Base-by-base conservation (phyloP, 1,139 yeast species). In the Meyerozyma sp. region DNA sequence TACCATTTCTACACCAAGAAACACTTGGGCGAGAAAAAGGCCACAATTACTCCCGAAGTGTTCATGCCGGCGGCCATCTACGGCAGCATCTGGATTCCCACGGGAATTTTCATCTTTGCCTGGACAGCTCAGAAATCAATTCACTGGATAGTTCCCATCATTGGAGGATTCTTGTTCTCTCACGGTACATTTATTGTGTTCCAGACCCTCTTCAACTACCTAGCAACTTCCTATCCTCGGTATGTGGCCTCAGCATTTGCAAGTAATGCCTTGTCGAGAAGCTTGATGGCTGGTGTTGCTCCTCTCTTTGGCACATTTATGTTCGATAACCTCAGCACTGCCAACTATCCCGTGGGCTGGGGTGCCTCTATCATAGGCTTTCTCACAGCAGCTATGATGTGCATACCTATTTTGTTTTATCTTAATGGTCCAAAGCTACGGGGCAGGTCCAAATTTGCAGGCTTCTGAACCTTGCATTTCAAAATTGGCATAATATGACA, bases 261-360 rank as follows among this genome's bases (percentile, higher is more conserved):
- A 4, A 30, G 39, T 2, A 42, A 42, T 21, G 39, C 20, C 13
- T 34, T 42, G 20, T 32, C 27, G 27, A 27, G 44, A 18, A 18
- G 32, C 36, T 32, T 28, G 5, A 38, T 42, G 36, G 44, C 41
- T 4, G 44, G 44, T 3, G 39, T 46, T 8, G 48, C 49, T 45
- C 53, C 53, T 1, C 46, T 50, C 21, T 49, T 50, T 27, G 53
- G 49, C 8, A 44, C 41, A 9, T 46, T 50, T 8, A 40, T 50
- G 43, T 50, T 47, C 30, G 14, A 29, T 23, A 50, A 49, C 36
- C 43, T 50, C 41, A 34, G 35, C 36, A 47, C 46, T 1, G 26
- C 40, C 8, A 44, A 42, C 16, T 50, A 37, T 36, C 48, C 49
- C 4, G 47, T 49, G 8, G 53, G 47, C 0, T 48, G 53, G 52